Evolutionary conservation across 148 eudicot species (phyloP).

Genomic region (Arbutus unedo): DNA sequence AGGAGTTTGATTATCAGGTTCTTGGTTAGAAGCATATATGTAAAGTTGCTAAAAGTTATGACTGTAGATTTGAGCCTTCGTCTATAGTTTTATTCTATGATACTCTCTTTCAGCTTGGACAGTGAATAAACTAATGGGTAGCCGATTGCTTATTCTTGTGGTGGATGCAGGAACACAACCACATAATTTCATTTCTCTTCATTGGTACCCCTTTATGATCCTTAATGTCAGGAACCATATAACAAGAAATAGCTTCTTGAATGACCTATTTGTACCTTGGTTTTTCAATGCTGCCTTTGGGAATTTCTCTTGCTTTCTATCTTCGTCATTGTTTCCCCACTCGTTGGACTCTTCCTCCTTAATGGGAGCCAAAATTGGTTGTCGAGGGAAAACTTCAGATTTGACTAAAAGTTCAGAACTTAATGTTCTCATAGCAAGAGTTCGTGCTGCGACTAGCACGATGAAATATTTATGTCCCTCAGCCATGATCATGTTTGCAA

Average conservation of each 20-base stretch:
- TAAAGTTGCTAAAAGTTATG: background rate
- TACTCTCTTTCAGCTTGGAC: background rate
- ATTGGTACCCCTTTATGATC: constrained; percentile 17
- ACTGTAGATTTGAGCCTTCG: background rate
- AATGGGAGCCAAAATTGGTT: constrained; percentile 12
- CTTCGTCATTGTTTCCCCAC: constrained; percentile 10
- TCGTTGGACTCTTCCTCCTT: constrained; percentile 1
- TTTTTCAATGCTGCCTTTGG: background rate
- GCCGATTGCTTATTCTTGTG: constrained; percentile 7
- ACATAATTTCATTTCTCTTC: constrained; percentile 1
- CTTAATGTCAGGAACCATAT: constrained; percentile 19
- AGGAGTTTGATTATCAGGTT: background rate
- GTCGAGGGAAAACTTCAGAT: constrained; percentile 16
- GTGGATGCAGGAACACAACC: constrained; percentile 15
- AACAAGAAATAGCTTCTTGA: background rate
- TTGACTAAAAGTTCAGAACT: constrained; percentile 27
- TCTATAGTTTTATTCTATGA: background rate
- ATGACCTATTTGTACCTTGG: background rate
- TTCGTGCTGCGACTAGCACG: constrained; percentile 36
- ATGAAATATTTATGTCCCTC: constrained; percentile 45
- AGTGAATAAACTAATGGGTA: background rate
- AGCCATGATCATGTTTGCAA: constrained; percentile 40
- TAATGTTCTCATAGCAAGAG: constrained; percentile 34
- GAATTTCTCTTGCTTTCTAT: constrained; percentile 9
- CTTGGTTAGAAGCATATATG: background rate